These are phyloP conservation scores for Pythium angustatum DNA, from an alignment of 352 stramenopile species.

Conservation along the genomic window DNA sequence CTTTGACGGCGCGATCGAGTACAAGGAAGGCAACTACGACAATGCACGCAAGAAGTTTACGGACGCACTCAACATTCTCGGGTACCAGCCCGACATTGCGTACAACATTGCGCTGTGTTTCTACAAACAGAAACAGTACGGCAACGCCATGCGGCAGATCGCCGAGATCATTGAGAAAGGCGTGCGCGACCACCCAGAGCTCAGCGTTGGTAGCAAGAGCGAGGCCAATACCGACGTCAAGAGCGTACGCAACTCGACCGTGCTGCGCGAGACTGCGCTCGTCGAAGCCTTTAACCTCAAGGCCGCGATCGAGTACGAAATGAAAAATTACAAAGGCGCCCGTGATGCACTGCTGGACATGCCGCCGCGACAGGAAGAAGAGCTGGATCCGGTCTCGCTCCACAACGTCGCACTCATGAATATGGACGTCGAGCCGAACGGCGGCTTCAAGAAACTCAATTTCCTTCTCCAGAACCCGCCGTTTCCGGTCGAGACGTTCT, in stretches of 20 bases:
- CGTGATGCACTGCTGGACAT: slow-evolving; percentile 92
- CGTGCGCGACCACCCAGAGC: slow-evolving; percentile 90
- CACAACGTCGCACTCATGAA: slow-evolving; percentile 93
- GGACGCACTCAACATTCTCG: slow-evolving; percentile 92
- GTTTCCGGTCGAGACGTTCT: slow-evolving; percentile 95
- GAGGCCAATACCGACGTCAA: slow-evolving; percentile 85
- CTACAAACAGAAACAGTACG: slow-evolving; percentile 93
- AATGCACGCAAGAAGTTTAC: slow-evolving; percentile 90
- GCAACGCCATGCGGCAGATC: slow-evolving; percentile 90
- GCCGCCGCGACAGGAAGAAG: slow-evolving; percentile 89
- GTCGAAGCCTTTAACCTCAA: slow-evolving; percentile 97
- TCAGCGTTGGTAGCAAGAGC: slow-evolving; percentile 92
- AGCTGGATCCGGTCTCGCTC: slow-evolving; percentile 92
- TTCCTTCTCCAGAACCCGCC: slow-evolving; percentile 94
- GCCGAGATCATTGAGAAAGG: slow-evolving; percentile 94
- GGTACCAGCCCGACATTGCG: slow-evolving; percentile 91
- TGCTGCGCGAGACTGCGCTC: slow-evolving; percentile 91
- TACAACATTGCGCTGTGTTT: slow-evolving; percentile 97
- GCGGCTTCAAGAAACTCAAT: slow-evolving; percentile 95
- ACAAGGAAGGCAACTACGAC: slow-evolving; percentile 88
- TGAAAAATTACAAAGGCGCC: slow-evolving; percentile 90
- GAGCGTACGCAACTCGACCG: slow-evolving; percentile 91
- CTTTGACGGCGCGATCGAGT: slow-evolving; percentile 82
- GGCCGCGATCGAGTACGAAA: slow-evolving; percentile 94
- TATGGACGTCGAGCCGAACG: slow-evolving; percentile 92